Percentiles rank a stretch among this genome's conserved stretches.
Evolutionary conservation across 139 green algal species (phyloP).

Genomic region (Chlorella vulgaris): DNA sequence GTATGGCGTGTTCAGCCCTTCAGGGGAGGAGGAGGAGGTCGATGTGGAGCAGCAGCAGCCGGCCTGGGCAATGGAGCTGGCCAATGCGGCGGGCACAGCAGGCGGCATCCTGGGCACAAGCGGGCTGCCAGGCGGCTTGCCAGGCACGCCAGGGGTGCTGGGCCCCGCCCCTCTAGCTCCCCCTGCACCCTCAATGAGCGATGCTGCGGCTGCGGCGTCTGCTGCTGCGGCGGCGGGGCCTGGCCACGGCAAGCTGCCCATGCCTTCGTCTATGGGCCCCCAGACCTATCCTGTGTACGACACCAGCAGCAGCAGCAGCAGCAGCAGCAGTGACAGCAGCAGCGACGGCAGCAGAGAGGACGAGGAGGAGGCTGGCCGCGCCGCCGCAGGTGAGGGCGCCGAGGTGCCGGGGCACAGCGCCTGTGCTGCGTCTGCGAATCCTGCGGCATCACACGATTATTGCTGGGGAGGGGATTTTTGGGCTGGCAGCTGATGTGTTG

Average conservation of each 20-base stretch:
- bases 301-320: conserved; percentile 8
- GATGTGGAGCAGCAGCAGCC: conserved; percentile 27
- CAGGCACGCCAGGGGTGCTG: no score
- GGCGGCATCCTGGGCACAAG: no score
- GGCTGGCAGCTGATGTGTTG: no score
- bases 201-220: background rate
- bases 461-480: no score
- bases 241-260: conserved; percentile 31
- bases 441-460: background rate
- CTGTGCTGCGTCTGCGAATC: no score
- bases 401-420: no score
- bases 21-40: conserved; percentile 46
- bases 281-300: conserved; percentile 26
- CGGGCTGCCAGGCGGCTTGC: no score
- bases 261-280: background rate
- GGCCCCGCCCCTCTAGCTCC: no score
- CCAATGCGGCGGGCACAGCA: background rate
- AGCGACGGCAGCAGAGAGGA: conserved; percentile 15
- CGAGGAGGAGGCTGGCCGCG: background rate
- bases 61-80: conserved; percentile 41
- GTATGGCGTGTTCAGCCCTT: conserved; percentile 30
- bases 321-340: background rate
- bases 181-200: no score
- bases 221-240: background rate
- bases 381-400: conserved; percentile 6